Base-by-base conservation (phyloP, 2,329 filamentous ascomycete genomes). In the Botryosphaeria dothidea region DNA sequence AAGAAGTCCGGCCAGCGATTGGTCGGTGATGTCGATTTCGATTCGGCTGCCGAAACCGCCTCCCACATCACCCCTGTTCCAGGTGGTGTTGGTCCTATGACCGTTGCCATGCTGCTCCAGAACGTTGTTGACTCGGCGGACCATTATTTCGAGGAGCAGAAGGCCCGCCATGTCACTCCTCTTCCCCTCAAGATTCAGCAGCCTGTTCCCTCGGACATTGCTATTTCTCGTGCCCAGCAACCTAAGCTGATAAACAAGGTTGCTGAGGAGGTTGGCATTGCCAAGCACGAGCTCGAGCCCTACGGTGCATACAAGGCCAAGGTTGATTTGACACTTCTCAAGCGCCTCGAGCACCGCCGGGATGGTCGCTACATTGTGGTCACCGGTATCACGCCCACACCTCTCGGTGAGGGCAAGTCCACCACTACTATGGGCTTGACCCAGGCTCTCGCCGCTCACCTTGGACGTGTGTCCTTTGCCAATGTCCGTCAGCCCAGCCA, bases 51-150 rank as follows among this genome's bases (percentile, higher is more conserved):
- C 17, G 84, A 96, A 75, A 91, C 97, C 46, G 95, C 93, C 21
- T 97, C 93, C 2, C 87, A 91, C 73, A 97, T 99, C 74, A 99
- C 95, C 2, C 95, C 95, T 1, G 95, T 99, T 2, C 95, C 95
- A 1, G 95, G 95, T 65, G 95, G 95, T 78, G 95, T 99, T 66
- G 95, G 95, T 0, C 95, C 95, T 58, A 99, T 99, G 95, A 99
- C 95, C 3, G 93, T 99, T 68, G 95, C 95, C 66, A 99, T 99
- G 95, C 84, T 99, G 54, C 83, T 99, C 72, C 92, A 96, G 79
- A 99, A 99, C 74, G 93, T 98, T 8, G 90, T 98, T 64, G 90
- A 94, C 71, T 90, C 94, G 36, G 90, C 95, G 38, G 90, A 89
- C 56, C 82, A 86, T 65, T 93, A 92, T 74, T 95, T 95, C 69